Base-by-base conservation (phyloP, 495 filamentous ascomycete genomes). In the Penicillium taxi region DNA sequence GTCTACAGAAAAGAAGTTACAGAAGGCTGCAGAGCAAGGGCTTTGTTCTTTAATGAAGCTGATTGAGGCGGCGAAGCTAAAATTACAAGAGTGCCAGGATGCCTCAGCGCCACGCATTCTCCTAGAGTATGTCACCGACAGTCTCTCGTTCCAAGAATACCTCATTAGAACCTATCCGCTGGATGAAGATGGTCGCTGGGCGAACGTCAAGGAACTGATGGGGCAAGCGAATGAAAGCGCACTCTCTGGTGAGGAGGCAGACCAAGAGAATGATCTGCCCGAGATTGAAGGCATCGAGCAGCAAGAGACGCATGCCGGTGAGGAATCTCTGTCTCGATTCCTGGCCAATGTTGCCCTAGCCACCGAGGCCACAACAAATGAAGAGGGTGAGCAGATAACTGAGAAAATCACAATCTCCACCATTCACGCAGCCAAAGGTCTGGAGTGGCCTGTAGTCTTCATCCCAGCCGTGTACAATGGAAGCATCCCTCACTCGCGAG, bases 361-460 rank as follows among this genome's bases (percentile, higher is more conserved):
- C 2, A 80, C 83, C 0, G 89, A 95, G 48, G 70, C 81, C 0
- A 75, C 75, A 32, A 63, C 61, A 5, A 68, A 69, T 12, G 73
- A 78, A 7, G 74, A 76, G n/a, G 56, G 45, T 1, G 53, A 63
- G 11, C 39, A 58, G 26, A 38, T 47, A 3, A 66, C 72, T 14
- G 73, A 78, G 9, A 77, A 83, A 50, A 78, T 96, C 9, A 96
- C 88, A 2, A 85, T 99, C 11, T 95, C 86, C 9, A 99, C 93
- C 0, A 96, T 99, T 16, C 93, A 99, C 53, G 86, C 90, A 0
- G 88, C 93, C 1, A 99, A 99, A 55, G 90, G 93, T 3, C 67
- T 99, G 0, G 93, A 99, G 53, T 99, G 93, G 93, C 93, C 93
- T 2, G 75, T 96, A 7, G 86, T 99, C 0, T 99, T 99, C 58